These are phyloP conservation scores for Sugiyamaella americana DNA, from an alignment of 805 yeast genomes.

Conservation along the genomic window DNA sequence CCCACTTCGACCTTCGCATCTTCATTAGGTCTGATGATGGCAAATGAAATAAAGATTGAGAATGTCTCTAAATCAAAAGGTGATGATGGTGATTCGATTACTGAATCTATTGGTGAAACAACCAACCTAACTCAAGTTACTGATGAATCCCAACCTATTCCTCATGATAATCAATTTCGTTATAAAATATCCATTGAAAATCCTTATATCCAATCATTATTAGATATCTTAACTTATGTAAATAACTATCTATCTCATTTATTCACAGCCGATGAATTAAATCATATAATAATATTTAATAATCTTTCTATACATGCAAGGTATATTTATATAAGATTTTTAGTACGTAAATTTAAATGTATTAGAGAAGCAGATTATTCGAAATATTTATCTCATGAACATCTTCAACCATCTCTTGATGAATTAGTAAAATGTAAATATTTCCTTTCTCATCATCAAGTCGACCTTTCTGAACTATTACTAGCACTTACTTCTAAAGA, in stretches of 20 bases:
- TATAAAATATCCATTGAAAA: background rate
- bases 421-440: slow-evolving; percentile 10
- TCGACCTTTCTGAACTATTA: slow-evolving; percentile 13
- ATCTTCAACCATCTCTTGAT: slow-evolving; percentile 8
- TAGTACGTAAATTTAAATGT: slow-evolving; percentile 11
- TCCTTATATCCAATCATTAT: background rate
- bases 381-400: slow-evolving; percentile 22
- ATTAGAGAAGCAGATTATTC: slow-evolving; percentile 19
- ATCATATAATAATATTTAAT: background rate
- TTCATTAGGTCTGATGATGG: too few relatives aligned
- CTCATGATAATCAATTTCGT: too few relatives aligned
- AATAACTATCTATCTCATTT: background rate
- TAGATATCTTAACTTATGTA: background rate
- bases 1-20: too few relatives aligned
- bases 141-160: too few relatives aligned
- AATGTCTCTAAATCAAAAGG: too few relatives aligned
- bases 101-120: too few relatives aligned
- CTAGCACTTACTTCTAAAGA: slow-evolving; percentile 22
- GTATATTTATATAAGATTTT: slow-evolving; percentile 14
- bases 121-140: too few relatives aligned
- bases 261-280: slow-evolving; percentile 8
- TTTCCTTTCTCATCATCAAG: slow-evolving; percentile 14
- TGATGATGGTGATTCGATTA: too few relatives aligned
- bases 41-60: too few relatives aligned
- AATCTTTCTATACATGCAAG: slow-evolving; percentile 4